Evolutionary conservation across 2,329 filamentous ascomycete genomes (phyloP).

Genomic region (Diplocarpon mali): DNA sequence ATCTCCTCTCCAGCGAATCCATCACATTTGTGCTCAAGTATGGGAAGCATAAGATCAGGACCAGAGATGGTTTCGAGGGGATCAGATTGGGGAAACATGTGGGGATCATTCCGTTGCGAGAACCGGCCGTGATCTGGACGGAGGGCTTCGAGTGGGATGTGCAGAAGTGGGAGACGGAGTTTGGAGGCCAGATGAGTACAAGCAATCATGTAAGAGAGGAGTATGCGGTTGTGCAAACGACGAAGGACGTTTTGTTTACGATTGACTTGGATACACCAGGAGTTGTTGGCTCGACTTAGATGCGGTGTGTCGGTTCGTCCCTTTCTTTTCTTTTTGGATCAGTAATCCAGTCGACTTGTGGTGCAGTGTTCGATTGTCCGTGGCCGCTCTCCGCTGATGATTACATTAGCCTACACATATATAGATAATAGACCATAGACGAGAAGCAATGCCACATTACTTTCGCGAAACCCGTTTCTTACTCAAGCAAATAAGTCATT

Average conservation of each 20-base stretch:
- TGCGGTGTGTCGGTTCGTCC: background rate
- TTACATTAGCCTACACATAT: no score
- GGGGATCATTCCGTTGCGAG: slow-evolving; percentile 76
- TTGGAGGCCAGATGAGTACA: slow-evolving; percentile 65
- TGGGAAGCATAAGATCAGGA: slow-evolving; percentile 57
- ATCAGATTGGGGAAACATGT: slow-evolving; percentile 51
- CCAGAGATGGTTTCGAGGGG: slow-evolving; percentile 26
- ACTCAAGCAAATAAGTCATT: no score
- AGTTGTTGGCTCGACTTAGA: background rate
- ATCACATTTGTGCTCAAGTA: slow-evolving; percentile 20
- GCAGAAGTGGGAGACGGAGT: slow-evolving; percentile 62
- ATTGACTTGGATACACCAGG: slow-evolving; percentile 38
- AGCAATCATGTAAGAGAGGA: slow-evolving; percentile 65
- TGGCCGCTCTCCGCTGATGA: no score
- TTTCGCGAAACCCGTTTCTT: no score
- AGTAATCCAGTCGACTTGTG: no score
- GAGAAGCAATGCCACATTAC: no score
- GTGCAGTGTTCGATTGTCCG: no score
- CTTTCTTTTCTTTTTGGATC: no score
- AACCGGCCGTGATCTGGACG: slow-evolving; percentile 68
- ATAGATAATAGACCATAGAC: no score
- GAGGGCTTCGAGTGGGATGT: slow-evolving; percentile 88
- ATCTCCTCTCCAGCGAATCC: slow-evolving; percentile 70
- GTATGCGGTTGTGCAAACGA: slow-evolving; percentile 49
- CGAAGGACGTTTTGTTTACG: slow-evolving; percentile 61